Conservation (phyloP, 305 asterid species). For the Solanum hybrid region DNA sequence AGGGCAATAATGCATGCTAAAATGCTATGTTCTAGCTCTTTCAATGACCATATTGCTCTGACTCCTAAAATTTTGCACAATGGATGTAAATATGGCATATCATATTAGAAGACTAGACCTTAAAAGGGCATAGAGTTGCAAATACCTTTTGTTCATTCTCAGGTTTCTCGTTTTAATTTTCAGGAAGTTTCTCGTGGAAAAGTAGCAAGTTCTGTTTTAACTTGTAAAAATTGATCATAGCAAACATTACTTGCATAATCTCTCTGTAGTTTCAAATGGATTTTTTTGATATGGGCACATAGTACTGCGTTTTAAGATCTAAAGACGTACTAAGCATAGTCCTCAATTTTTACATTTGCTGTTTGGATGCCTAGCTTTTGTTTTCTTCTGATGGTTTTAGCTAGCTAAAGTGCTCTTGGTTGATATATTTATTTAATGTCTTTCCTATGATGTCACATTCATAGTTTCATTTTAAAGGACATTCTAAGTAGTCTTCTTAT, state of each 20-base stretch:
- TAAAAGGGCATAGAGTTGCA: background rate
- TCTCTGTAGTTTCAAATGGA: background rate
- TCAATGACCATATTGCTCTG: background rate
- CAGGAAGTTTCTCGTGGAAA: background rate
- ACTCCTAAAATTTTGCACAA: background rate
- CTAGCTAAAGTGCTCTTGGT: background rate
- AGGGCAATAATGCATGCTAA: background rate
- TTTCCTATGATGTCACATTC: background rate
- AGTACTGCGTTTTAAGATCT: background rate
- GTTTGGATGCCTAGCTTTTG: background rate
- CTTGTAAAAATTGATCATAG: background rate
- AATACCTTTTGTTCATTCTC: background rate
- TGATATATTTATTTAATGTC: background rate
- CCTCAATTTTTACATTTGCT: background rate
- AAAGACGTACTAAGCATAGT: background rate
- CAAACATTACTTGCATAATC: background rate
- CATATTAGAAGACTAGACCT: background rate
- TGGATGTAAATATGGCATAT: background rate
- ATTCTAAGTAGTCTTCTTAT: slow-evolving; percentile 7
- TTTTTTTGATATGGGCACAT: background rate
- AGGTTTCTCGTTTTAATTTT: background rate
- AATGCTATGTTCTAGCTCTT: background rate
- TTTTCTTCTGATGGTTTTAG: background rate
- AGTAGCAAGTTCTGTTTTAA: background rate
- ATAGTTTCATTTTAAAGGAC: background rate